phyloP scores from a whole-genome alignment of 176 grass and related monocot species.

The Oryza glumipatula region DNA sequence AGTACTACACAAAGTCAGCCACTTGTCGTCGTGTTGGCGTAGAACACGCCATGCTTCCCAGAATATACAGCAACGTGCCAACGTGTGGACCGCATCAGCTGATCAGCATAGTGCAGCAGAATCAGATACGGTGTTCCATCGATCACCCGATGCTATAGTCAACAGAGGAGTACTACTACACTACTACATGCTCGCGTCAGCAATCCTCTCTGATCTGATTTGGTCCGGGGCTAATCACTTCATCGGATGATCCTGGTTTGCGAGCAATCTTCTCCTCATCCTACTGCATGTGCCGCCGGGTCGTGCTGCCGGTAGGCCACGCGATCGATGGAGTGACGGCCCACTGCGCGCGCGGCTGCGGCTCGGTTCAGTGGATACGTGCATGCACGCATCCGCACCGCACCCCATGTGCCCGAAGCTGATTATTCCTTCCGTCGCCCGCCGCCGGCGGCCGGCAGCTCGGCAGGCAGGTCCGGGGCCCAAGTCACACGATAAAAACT shows the following conservation, averaged over 20 bases:
- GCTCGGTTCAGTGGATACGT: not conserved
- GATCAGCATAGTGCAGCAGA: not conserved
- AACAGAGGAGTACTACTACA: no score
- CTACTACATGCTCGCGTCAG: no score
- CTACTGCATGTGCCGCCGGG: not conserved
- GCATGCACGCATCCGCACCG: no score
- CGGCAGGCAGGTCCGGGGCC: not conserved
- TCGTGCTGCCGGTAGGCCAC: not conserved
- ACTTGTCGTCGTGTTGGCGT: no score
- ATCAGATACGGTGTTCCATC: not conserved
- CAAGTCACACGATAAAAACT: conserved; percentile 18
- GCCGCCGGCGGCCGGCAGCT: not conserved
- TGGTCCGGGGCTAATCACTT: not conserved
- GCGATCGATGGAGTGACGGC: no score
- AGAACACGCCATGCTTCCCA: no score
- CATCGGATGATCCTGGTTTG: not conserved
- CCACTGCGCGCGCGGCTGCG: not conserved
- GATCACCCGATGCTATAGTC: not conserved
- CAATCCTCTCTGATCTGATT: not conserved
- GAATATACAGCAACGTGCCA: not conserved
- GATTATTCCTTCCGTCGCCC: not conserved
- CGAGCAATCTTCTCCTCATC: not conserved
- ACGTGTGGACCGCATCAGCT: not conserved
- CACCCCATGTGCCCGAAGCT: not conserved
- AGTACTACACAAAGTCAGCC: no score